These are phyloP conservation scores for Aspergillus puulaauensis DNA, from an alignment of 2,329 filamentous ascomycete genomes.

Conservation along the genomic window DNA sequence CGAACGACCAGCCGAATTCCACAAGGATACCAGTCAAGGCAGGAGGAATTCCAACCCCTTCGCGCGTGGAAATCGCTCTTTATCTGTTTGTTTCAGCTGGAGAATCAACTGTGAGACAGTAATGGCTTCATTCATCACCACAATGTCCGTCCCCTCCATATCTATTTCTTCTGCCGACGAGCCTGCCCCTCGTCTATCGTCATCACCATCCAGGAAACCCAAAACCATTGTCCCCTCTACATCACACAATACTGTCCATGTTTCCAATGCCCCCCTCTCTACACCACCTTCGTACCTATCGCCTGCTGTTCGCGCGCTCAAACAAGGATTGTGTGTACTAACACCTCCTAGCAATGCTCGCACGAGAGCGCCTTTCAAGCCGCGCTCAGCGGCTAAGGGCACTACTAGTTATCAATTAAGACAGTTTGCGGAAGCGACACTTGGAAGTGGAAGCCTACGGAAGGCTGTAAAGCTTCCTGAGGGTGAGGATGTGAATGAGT, in stretches of 20 bases:
- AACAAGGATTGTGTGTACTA: constrained; percentile 41
- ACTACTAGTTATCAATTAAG: constrained; percentile 90
- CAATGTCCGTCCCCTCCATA: constrained; percentile 64
- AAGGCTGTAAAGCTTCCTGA: constrained; percentile 97
- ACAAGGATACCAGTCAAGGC: constrained; percentile 3
- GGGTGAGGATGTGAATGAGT: constrained; percentile 96
- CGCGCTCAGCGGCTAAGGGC: constrained; percentile 78
- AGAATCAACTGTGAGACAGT: constrained; percentile 4
- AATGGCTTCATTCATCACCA: constrained; percentile 79
- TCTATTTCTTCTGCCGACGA: constrained; percentile 33
- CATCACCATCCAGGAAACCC: constrained; percentile 18
- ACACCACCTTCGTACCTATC: constrained; percentile 38
- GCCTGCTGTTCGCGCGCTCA: constrained; percentile 34
- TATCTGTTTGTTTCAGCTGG: constrained; percentile 2
- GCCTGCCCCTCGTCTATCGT: constrained; percentile 20
- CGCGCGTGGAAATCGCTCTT: neutral
- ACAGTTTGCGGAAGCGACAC: constrained; percentile 96
- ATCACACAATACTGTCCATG: constrained; percentile 32
- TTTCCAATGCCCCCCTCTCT: constrained; percentile 26
- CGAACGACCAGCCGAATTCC: neutral
- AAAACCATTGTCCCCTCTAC: constrained; percentile 26
- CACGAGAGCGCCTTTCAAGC: constrained; percentile 86
- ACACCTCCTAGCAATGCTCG: constrained; percentile 70
- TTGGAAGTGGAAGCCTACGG: constrained; percentile 88
- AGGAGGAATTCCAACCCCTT: constrained; percentile 7